Base-by-base conservation (phyloP, 345 rosid genomes). In the Streptanthus diversifolius region DNA sequence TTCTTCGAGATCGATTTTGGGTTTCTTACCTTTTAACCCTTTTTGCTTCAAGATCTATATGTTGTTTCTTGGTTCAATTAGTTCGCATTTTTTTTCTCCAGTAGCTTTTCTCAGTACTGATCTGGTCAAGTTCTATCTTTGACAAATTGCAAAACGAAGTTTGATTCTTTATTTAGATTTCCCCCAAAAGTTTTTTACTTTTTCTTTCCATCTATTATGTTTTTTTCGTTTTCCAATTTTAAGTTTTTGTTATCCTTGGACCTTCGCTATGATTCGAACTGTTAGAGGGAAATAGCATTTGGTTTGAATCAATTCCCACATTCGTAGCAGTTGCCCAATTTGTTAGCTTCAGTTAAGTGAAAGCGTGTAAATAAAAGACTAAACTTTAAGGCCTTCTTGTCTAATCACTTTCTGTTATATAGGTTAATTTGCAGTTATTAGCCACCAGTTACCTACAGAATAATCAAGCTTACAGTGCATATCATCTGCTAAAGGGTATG, bases 401-500 rank as follows among this genome's bases (percentile, higher is more conserved):
- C 35, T 78, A 13, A 51, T 56, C 14, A 27, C 36, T 67, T 33
- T 66, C 15, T 8, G 45, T 63, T 12, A 12, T 79, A 83, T 82
- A 95, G 99, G 77, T 63, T 49, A 91, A 95, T 84, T 80, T 86
- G 82, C 98, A 91, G 81, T 73, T 91, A 60, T 71, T 95, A 80
- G 99, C 98, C 24, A 68, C 87, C 47, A 87, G 96, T 73, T 91
- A 91, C 83, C 79, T 95, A 82, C 96, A 95, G 82, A 89, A 87
- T 77, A 87, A 87, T 81, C 98, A 90, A 82, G 90, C 99, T 36
- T 88, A 91, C 77, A 78, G 91, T 41, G 96, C 98, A 1, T 91
- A 95, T 83, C 87, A 85, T 80, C 85, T 95, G 66, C 75, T 95
- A 51, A 91, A 91, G 76, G 99, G 98, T 95, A 66, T 3, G 77